These are phyloP conservation scores for Boehmeria nivea DNA, from an alignment of 306 rosid genomes.

Conservation along the genomic window DNA sequence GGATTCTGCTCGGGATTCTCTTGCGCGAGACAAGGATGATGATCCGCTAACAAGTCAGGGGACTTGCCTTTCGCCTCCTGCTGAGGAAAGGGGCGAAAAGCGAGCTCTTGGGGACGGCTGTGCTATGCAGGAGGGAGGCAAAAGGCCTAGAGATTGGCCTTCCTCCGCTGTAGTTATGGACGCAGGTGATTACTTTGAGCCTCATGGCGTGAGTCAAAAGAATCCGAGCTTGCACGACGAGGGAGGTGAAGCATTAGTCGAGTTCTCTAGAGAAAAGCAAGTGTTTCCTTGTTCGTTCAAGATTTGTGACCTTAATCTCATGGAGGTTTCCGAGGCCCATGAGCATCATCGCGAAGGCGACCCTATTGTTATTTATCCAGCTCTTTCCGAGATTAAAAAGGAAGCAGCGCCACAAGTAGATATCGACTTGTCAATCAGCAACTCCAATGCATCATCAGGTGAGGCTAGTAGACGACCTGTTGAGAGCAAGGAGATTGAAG, in stretches of 20 bases:
- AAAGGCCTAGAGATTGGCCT: conserved; percentile 58
- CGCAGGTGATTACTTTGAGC: conserved; percentile 46
- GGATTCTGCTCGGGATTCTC: conserved; percentile 24
- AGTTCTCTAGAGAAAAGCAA: conserved; percentile 62
- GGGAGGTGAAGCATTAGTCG: conserved; percentile 45
- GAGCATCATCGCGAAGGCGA: conserved; percentile 60
- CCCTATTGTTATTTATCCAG: conserved; percentile 40
- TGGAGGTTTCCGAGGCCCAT: conserved; percentile 66
- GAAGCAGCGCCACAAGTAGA: conserved; percentile 39
- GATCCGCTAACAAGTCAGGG: conserved; percentile 32
- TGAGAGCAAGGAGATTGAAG: conserved; percentile 76
- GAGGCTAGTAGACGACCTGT: conserved; percentile 40
- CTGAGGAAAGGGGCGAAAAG: conserved; percentile 59
- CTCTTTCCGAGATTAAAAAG: conserved; percentile 52
- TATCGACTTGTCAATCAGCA: conserved; percentile 66
- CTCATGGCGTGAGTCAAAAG: too few species aligned
- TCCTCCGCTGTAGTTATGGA: conserved; percentile 32
- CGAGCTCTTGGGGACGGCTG: conserved; percentile 47
- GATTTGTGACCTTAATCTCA: conserved; percentile 95
- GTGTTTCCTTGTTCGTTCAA: conserved; percentile 65
- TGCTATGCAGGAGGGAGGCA: conserved; percentile 46
- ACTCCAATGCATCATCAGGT: conserved; percentile 35
- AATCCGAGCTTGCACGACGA: conserved; percentile 38
- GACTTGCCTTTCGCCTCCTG: too few species aligned
- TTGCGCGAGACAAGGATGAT: too few species aligned